These are phyloP conservation scores for Hirschfeldia incana DNA, from an alignment of 345 rosid genomes.

Conservation along the genomic window DNA sequence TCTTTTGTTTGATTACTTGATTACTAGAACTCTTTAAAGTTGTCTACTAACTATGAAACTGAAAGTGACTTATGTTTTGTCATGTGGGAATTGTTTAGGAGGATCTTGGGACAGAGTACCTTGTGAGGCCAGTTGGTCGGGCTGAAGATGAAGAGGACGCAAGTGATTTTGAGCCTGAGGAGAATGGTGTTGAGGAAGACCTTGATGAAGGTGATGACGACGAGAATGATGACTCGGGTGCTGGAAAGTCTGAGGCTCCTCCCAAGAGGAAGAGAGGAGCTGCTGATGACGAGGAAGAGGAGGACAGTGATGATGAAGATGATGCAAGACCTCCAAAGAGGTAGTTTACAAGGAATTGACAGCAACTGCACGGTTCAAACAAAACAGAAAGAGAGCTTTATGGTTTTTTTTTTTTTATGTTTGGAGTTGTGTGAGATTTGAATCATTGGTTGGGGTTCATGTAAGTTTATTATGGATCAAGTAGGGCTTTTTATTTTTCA, in stretches of 20 bases:
- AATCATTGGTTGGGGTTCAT: conserved; percentile 39
- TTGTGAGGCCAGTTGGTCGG: conserved; percentile 72
- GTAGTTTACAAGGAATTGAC: conserved; percentile 42
- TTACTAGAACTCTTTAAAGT: conserved; percentile 7
- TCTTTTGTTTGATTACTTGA: not conserved
- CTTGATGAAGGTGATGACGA: conserved; percentile 47
- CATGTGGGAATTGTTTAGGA: conserved; percentile 39
- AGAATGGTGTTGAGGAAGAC: conserved; percentile 71
- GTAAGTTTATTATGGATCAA: conserved; percentile 38
- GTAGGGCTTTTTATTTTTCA: not conserved
- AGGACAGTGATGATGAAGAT: conserved; percentile 68
- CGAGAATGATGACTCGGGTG: conserved; percentile 51
- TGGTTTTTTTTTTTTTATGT: not conserved
- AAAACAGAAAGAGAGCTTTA: not conserved
- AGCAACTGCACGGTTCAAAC: conserved; percentile 7
- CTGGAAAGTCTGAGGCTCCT: conserved; percentile 66
- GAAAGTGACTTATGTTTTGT: not conserved
- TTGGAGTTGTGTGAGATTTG: conserved; percentile 32
- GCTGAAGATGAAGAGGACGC: conserved; percentile 94
- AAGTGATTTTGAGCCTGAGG: conserved; percentile 84
- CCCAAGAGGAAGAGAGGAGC: conserved; percentile 70
- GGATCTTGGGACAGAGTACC: conserved; percentile 81
- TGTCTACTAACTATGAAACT: not conserved
- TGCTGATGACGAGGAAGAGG: conserved; percentile 54
- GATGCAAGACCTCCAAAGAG: conserved; percentile 88